phyloP scores from a whole-genome alignment of 257 asterid species.

The Penstemon davidsonii region DNA sequence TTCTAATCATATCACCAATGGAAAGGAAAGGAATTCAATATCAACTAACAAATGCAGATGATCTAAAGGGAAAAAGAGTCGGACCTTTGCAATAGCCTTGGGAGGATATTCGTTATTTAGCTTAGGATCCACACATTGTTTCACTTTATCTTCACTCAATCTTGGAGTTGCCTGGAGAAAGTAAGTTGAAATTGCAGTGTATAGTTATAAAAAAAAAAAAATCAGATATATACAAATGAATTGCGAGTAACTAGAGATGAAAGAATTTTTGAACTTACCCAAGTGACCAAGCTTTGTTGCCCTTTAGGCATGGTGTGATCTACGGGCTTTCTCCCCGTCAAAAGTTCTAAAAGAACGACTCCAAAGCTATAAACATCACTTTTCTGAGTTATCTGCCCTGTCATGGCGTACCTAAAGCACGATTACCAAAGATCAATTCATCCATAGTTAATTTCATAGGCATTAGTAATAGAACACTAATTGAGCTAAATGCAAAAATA shows the following conservation, averaged over 20 bases:
- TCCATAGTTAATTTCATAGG: not conserved
- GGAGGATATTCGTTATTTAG: conserved; percentile 78
- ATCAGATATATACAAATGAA: not conserved
- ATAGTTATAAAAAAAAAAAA: not conserved
- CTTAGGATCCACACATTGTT: conserved; percentile 96
- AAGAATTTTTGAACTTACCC: conserved; percentile 46
- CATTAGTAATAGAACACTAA: too few relatives aligned
- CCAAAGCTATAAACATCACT: conserved; percentile 95
- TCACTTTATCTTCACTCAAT: conserved; percentile 95
- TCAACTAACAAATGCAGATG: too few relatives aligned
- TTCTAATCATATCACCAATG: too few relatives aligned
- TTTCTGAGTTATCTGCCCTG: conserved; percentile 92
- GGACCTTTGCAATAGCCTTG: conserved; percentile 90
- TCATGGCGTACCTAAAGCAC: conserved; percentile 80
- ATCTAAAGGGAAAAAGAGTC: not conserved
- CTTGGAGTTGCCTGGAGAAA: conserved; percentile 83
- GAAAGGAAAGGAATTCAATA: too few relatives aligned
- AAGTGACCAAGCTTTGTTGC: conserved; percentile 92
- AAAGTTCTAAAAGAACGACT: conserved; percentile 85
- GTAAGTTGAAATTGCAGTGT: conserved; percentile 12
- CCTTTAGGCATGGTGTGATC: conserved; percentile 99
- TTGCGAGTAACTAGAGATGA: not conserved
- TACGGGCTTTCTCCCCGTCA: conserved; percentile 91
- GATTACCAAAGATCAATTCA: not conserved
- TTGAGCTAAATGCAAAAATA: too few relatives aligned